Evolutionary conservation across 73 alveolate genomes (phyloP), one percentile per base, ranked within the genome.

Genomic region (Halteria grandinella): DNA sequence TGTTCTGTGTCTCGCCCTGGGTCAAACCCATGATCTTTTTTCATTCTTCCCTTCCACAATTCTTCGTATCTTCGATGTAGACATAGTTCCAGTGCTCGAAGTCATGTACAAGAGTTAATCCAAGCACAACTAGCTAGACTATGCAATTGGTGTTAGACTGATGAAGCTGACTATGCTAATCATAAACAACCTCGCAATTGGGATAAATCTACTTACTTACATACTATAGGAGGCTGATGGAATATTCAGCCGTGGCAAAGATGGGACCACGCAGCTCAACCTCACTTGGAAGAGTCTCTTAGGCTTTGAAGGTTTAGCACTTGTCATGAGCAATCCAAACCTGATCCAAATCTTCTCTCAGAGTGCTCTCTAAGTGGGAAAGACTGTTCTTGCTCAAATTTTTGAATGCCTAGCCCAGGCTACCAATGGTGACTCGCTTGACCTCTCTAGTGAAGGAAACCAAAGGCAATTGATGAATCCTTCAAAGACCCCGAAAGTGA

Each of bases 71-170:
- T 73, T 73, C 49, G 85, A 73, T 6, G 27, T 33, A 37, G 74
- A 73, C 20, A 24, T 53, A 11, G 55, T 73, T 40, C 85, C 85
- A 11, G 75, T 53, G 17, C 39, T 73, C 47, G 85, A 73, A 40
- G 17, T 15, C 7, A 55, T 73, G 85, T 73, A 12, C 33, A 52
- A 32, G 23, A 73, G n/a, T n/a, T n/a, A n/a, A n/a, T n/a, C 34
- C n/a, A 69, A 80, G 34, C 49, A 80, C 20, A 18, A 45, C 12
- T 18, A 8, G 18, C n/a, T n/a, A n/a, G 89, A 79, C 2, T 79
- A 54, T 45, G 43, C 43, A 7, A 20, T 79, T 14, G 78, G 89
- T 4, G 39, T 79, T 48, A 79, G 89, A 53, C 58, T 66, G 0
- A 43, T 79, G 75, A 79, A 70, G 50, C 15, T 32, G 21, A 20